A percentile compares a stretch with the other conserved stretches of the same genome.
These are phyloP conservation scores for Scytalidium lignicola DNA, from an alignment of 2,329 filamentous ascomycete genomes.

Conservation along the genomic window DNA sequence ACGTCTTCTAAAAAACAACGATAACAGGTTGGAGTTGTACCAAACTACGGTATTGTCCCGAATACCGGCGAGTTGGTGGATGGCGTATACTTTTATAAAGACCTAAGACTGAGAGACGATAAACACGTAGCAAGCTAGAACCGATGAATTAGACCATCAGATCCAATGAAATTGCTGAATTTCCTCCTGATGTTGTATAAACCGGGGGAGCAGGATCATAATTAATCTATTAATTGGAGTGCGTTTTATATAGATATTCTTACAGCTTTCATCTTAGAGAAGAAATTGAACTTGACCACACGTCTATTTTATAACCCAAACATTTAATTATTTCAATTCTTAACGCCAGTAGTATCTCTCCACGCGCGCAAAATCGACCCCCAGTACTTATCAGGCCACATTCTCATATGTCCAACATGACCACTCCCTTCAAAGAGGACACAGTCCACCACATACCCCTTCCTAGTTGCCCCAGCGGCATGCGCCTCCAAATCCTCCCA, in stretches of 20 bases:
- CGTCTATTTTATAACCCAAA: too few relatives aligned
- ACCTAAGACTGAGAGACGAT: slow-evolving; percentile 29
- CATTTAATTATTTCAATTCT: too few relatives aligned
- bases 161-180: too few relatives aligned
- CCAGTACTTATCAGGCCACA: slow-evolving; percentile 56
- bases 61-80: slow-evolving; percentile 41
- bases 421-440: slow-evolving; percentile 52
- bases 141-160: too few relatives aligned
- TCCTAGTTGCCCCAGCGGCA: slow-evolving; percentile 38
- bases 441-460: slow-evolving; percentile 44
- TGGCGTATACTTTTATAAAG: slow-evolving; percentile 56
- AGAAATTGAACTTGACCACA: too few relatives aligned
- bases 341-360: slow-evolving; percentile 4
- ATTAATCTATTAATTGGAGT: too few relatives aligned
- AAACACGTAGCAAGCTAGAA: background rate
- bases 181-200: too few relatives aligned
- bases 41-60: slow-evolving; percentile 46
- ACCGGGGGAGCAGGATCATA: too few relatives aligned
- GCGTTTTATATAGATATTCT: too few relatives aligned
- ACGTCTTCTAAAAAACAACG: background rate
- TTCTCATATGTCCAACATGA: slow-evolving; percentile 57
- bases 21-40: slow-evolving; percentile 41
- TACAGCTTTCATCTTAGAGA: too few relatives aligned
- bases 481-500: slow-evolving; percentile 52
- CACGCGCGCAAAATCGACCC: slow-evolving; percentile 30